Evolutionary conservation across 2,329 filamentous ascomycete species (phyloP).

Genomic region (Diaporthe caulivora): DNA sequence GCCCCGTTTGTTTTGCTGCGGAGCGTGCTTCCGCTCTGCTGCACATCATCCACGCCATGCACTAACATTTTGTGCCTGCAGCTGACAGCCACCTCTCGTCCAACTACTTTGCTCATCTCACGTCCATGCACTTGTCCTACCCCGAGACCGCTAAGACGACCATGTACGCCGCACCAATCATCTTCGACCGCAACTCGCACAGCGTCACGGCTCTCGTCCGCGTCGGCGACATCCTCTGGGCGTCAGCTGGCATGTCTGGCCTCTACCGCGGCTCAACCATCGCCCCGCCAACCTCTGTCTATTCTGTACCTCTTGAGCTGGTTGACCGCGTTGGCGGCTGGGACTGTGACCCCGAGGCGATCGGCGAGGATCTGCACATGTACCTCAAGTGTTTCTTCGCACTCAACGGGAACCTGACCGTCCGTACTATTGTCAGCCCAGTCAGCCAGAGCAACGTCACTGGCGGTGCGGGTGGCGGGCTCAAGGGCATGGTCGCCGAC

Average conservation of each 20-base stretch:
- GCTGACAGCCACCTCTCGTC: conserved; percentile 78
- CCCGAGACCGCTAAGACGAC: conserved; percentile 72
- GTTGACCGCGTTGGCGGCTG: conserved; percentile 78
- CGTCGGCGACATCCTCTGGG: conserved; percentile 80
- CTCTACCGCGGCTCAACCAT: conserved; percentile 74
- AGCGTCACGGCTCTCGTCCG: conserved; percentile 76
- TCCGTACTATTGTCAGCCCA: conserved; percentile 73
- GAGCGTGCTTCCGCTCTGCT: conserved; percentile 25
- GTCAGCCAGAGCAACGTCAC: conserved; percentile 81
- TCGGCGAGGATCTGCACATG: conserved; percentile 84
- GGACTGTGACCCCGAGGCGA: conserved; percentile 78
- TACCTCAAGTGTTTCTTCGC: conserved; percentile 84
- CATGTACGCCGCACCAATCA: conserved; percentile 77
- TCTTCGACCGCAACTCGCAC: conserved; percentile 81
- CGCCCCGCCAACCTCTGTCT: conserved; percentile 79
- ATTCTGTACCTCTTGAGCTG: conserved; percentile 75
- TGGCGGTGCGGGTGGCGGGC: conserved; percentile 67
- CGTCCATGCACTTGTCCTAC: conserved; percentile 71
- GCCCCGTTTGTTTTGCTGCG: conserved; percentile 2
- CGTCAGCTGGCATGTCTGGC: conserved; percentile 77
- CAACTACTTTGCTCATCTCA: conserved; percentile 76
- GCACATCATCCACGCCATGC: conserved; percentile 43
- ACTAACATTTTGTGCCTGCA: conserved; percentile 53
- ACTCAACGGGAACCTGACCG: conserved; percentile 76
- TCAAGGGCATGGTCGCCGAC: conserved; percentile 67